Conservation (phyloP, 495 filamentous ascomycete genomes). For the Penicillium samsonianum region DNA sequence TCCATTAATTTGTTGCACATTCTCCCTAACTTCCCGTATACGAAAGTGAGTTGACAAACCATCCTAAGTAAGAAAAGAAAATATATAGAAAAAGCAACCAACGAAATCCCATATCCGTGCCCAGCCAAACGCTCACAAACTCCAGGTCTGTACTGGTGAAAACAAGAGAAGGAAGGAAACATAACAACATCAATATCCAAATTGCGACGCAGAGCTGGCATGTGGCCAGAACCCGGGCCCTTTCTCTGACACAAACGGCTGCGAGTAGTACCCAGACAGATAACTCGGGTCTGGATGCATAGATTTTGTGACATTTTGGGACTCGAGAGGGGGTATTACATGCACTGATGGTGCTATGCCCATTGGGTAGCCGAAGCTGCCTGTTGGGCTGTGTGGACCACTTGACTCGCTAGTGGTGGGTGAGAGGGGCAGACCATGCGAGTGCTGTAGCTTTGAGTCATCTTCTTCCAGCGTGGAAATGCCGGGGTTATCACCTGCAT, state of each 20-base stretch:
- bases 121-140: slow-evolving; percentile 8
- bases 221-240: slow-evolving; percentile 21
- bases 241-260: slow-evolving; percentile 20
- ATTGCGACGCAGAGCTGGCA: slow-evolving; percentile 16
- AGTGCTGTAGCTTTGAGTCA: not conserved
- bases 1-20: slow-evolving; percentile 1
- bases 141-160: not conserved
- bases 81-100: not conserved
- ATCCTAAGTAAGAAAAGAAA: not conserved
- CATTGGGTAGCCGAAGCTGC: slow-evolving; percentile 17
- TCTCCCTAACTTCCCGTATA: not conserved
- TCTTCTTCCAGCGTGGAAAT: slow-evolving; percentile 6
- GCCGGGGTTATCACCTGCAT: not conserved
- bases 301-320: slow-evolving; percentile 10
- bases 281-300: slow-evolving; percentile 15
- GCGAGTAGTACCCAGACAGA: slow-evolving; percentile 20
- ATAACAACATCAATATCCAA: slow-evolving; percentile 20
- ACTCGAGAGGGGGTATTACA: slow-evolving; percentile 15
- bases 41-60: not conserved
- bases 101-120: not conserved
- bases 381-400: slow-evolving; percentile 26
- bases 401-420: slow-evolving; percentile 30
- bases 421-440: slow-evolving; percentile 19
- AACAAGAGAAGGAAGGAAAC: not conserved
- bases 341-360: slow-evolving; percentile 15